Conservation (phyloP, 2,329 filamentous ascomycete species). For the Chrysosporium keratinophilum region DNA sequence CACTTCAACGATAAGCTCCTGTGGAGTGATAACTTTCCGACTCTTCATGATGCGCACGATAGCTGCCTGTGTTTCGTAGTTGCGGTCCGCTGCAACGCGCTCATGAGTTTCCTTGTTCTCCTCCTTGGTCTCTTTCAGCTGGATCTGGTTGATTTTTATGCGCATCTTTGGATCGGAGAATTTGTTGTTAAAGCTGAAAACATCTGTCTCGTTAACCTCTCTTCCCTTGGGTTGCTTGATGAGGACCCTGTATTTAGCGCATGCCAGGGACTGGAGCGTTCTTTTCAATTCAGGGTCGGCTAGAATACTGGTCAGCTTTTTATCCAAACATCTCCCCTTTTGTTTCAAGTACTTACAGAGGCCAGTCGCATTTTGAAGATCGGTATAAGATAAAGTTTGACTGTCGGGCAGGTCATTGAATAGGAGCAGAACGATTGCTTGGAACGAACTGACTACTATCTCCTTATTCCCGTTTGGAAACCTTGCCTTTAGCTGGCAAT, state of each 20-base stretch:
- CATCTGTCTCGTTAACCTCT: conserved; percentile 68
- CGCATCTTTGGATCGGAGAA: conserved; percentile 77
- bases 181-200: conserved; percentile 66
- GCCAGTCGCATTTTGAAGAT: conserved; percentile 64
- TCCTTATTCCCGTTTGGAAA: conserved; percentile 79
- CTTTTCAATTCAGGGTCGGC: conserved; percentile 69
- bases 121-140: conserved; percentile 87
- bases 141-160: conserved; percentile 98
- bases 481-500: conserved; percentile 71
- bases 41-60: conserved; percentile 97
- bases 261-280: conserved; percentile 89
- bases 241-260: conserved; percentile 75
- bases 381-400: conserved; percentile 60
- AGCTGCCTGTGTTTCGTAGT: conserved; percentile 93
- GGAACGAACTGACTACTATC: conserved; percentile 79
- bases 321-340: background rate
- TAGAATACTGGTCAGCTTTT: conserved; percentile 21
- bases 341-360: conserved; percentile 45
- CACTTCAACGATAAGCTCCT: conserved; percentile 81
- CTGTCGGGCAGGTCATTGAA: conserved; percentile 64
- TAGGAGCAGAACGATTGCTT: conserved; percentile 78
- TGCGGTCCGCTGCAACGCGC: conserved; percentile 74
- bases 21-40: conserved; percentile 73
- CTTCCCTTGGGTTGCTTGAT: conserved; percentile 74
- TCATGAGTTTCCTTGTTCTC: conserved; percentile 94